Evolutionary conservation across 2,329 filamentous ascomycete species (phyloP).

Genomic region (Alternaria postmessia): DNA sequence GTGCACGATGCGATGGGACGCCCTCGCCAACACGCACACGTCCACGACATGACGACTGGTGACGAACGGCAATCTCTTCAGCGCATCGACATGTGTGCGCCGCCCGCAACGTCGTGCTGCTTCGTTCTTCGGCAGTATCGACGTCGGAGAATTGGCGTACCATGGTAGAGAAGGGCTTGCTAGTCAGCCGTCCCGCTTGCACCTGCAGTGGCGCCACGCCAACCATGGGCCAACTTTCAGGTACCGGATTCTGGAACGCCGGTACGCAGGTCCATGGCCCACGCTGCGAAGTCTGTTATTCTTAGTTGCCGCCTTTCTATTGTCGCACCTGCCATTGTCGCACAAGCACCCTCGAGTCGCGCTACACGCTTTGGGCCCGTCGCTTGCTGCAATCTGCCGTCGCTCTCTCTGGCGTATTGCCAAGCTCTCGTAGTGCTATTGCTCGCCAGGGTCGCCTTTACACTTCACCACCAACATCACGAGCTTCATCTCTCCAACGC

Average conservation of each 20-base stretch:
- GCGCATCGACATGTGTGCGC: background rate
- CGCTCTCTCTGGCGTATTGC: conserved; percentile 19
- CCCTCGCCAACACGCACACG: background rate
- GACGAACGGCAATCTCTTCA: conserved; percentile 6
- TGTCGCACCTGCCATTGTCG: conserved; percentile 7
- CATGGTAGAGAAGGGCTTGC: conserved; percentile 6
- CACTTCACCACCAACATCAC: conserved; percentile 5
- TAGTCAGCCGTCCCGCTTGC: conserved; percentile 12
- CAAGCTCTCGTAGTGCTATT: conserved; percentile 17
- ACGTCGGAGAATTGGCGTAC: conserved; percentile 8
- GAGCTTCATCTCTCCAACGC: background rate
- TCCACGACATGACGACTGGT: background rate
- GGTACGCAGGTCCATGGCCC: conserved; percentile 5
- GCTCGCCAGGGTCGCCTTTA: background rate
- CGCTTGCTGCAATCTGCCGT: conserved; percentile 13
- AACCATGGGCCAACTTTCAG: background rate
- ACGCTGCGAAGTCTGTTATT: conserved; percentile 13
- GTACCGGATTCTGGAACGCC: conserved; percentile 20
- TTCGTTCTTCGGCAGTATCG: background rate
- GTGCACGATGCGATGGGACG: background rate
- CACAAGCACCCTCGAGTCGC: background rate
- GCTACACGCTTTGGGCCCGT: background rate
- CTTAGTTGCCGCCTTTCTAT: conserved; percentile 10
- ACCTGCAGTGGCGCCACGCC: conserved; percentile 17
- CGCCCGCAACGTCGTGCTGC: background rate